Evolutionary conservation across 495 filamentous ascomycete species (phyloP), one percentile per base, ranked within the genome.

Genomic region (Penicillium maclennaniae): DNA sequence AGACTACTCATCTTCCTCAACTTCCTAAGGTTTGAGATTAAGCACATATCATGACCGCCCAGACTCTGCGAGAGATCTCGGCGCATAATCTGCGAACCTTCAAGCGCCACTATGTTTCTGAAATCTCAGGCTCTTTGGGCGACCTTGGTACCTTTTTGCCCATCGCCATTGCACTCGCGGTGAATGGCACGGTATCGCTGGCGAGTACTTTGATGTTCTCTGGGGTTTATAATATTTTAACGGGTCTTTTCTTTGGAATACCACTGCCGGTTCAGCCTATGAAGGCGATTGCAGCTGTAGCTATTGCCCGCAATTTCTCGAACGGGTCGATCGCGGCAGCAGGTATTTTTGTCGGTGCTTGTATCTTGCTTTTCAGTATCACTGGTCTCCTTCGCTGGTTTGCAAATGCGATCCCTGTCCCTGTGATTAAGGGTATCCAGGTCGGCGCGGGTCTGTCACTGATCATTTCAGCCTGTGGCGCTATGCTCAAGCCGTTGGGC

Each of bases 401-500:
- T 50, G 79, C 84, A 7, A 65, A 73, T n/a, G 74, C 81, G 7
- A 87, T 95, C 21, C 92, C 92, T 1, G 79, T 88, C 16, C 89
- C 91, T 4, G 84, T 97, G 4, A 82, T 97, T 49, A 95, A 93
- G 63, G 92, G 92, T 10, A 96, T 97, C 60, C 92, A 97, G 69
- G 82, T 96, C 43, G 92, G 92, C 21, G 91, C 92, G 4, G 92
- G 91, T 0, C 71, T 97, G 21, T 85, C 83, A 12, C 79, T 97
- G 12, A 76, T 88, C 40, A 81, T 92, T 47, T 86, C 87, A 20
- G 86, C 89, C 7, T 86, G 86, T n/a, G 65, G 71, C 3, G 76
- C 76, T 49, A 71, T 91, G 34, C 77, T 89, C 8, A 67, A 73
- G 16, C 76, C 81, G 4, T 74, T 89, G 10, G 71, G 71, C 6